phyloP scores from a whole-genome alignment of 2,329 filamentous ascomycete genomes.

The Drechmeria coniospora region DNA sequence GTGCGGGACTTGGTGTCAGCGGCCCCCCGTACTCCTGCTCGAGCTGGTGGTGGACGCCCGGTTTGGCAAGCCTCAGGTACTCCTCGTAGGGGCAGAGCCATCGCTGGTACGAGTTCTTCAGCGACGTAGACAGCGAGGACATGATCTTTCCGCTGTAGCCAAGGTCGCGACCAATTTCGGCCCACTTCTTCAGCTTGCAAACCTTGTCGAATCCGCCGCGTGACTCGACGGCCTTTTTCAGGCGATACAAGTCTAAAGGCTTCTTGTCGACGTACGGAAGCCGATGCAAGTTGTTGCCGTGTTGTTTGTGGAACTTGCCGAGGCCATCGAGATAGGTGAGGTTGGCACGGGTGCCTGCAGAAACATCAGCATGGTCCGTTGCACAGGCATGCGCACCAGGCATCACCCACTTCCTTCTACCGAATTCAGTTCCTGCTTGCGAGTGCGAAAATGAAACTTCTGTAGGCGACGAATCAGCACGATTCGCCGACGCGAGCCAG shows the following conservation, averaged over 20 bases:
- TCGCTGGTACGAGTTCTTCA: conserved; percentile 95
- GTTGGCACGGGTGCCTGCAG: conserved; percentile 75
- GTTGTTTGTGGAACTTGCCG: conserved; percentile 91
- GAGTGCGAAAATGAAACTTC: conserved; percentile 93
- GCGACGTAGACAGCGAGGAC: conserved; percentile 91
- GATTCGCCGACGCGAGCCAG: no score
- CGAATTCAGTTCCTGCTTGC: conserved; percentile 92
- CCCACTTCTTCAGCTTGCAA: conserved; percentile 97
- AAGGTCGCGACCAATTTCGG: conserved; percentile 88
- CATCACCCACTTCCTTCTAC: conserved; percentile 82
- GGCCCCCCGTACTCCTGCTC: conserved; percentile 89
- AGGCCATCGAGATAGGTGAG: conserved; percentile 91
- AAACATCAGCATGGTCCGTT: neutral
- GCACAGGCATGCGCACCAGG: neutral
- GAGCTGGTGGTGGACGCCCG: conserved; percentile 88
- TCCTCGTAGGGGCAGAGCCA: conserved; percentile 97
- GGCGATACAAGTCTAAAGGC: conserved; percentile 81
- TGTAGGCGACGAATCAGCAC: conserved; percentile 18
- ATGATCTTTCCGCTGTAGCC: conserved; percentile 99
- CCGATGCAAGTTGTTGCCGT: conserved; percentile 83
- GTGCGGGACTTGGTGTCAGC: conserved; percentile 59
- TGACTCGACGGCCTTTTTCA: conserved; percentile 93
- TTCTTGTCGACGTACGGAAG: conserved; percentile 97
- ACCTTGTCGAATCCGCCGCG: conserved; percentile 92
- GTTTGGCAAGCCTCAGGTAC: conserved; percentile 79